Base-by-base conservation (phyloP, 371 early-diverging fungal genomes). In the Mortierella sp. region DNA sequence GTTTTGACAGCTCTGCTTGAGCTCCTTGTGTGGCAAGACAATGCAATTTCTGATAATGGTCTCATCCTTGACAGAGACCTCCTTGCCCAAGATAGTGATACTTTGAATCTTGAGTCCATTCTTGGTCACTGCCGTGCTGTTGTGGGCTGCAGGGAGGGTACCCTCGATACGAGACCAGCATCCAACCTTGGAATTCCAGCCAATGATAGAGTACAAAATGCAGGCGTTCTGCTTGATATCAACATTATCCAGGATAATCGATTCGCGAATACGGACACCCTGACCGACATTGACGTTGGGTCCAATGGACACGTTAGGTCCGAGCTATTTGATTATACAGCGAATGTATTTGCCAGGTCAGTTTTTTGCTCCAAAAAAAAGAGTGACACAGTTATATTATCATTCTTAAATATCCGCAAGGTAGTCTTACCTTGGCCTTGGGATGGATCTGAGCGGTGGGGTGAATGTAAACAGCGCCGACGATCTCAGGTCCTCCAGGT, bases 21-120 rank as follows among this genome's bases (percentile, higher is more conserved):
- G 88, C 72, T 97, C 98, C 89, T 98, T 98, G 90, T 98, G 95
- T 32, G 99, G 99, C 75, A 98, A 84, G 33, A 98, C 98, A 65
- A 98, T 94, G 74, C 98, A 98, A 88, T 97, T 97, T 71, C 99
- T 91, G 77, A 98, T 94, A 43, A 96, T 93, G 50, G 90, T 88
- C 85, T 97, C 98, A 83, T 97, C 96, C 78, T 91, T 92, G 50
- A 98, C 95, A 3, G 90, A 89, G 19, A 97, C 97, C 73, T 95
- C 95, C 83, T 95, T 93, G 85, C 95, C 98, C 32, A 98, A 86
- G 72, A 98, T 97, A 41, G 97, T 92, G 62, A 96, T 94, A 58
- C 93, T 92, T 77, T 96, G 96, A 69, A 94, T 90, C 90, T 97
- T 98, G 82, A 94, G 88, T 28, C 98, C 99, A 63, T 94, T 92